Base-by-base conservation (phyloP, 768 basidiomycete species). In the Suillus sp. region DNA sequence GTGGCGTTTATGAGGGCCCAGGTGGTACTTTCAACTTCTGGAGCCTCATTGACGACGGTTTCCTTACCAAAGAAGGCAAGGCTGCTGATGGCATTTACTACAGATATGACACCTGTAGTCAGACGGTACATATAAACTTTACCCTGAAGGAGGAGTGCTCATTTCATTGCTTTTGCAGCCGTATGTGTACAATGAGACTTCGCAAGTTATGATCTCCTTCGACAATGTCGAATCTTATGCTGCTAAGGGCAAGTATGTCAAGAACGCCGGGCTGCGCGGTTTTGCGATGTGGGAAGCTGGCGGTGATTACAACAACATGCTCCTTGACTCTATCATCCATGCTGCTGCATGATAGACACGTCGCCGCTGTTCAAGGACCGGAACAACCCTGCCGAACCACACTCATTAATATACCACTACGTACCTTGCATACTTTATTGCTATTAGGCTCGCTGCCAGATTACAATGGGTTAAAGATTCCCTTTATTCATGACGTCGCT, bases 201-300 rank as follows among this genome's bases (percentile, higher is more conserved):
- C 83, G 6, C 72, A 85, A 63, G 77, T 87, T 40, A 83, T 88
- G 79, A 74, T 92, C 47, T 84, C 90, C 0, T 92, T 82, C 70
- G 90, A 93, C 62, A 77, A 90, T 63, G 74, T 83, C 1, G 67
- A 72, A 34, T 88, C 90, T 0, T 90, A 86, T 68, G 74, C 67
- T 53, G 81, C 78, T 58, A 91, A 91, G 75, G 90, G 89, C 9
- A 68, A 69, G 5, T 91, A 81, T 71, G 87, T 91, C 68, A 79
- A 80, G 59, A 64, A 72, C 16, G 71, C 73, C 11, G 83, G 82
- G 4, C 75, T 92, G n/a, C 78, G 75, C 62, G 91, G 90, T 4
- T 91, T 91, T 72, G 78, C 85, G 1, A 83, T 88, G 74, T 91
- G 89, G 89, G 87, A 91, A 70, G 82, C 87, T 45, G 87, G 83